A percentile compares a stretch with the other conserved stretches of the same genome.
These are phyloP conservation scores for Citrullus mucosospermus DNA, from an alignment of 306 rosid genomes.

Conservation along the genomic window DNA sequence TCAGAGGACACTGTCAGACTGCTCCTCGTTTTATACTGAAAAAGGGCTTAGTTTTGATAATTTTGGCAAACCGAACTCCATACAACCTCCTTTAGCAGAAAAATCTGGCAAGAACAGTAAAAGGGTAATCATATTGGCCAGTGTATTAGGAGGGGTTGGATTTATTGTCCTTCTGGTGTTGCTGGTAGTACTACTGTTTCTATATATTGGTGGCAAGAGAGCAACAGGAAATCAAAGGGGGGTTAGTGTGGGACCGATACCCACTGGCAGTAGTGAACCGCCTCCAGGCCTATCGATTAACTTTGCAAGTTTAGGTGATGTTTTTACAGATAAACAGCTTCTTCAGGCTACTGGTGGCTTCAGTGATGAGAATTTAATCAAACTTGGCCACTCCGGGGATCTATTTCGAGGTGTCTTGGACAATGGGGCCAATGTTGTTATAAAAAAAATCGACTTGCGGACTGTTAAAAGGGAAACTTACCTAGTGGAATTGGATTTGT, in stretches of 20 bases:
- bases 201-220: constrained; percentile 27
- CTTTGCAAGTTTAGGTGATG: constrained; percentile 52
- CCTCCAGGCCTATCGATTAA: constrained; percentile 33
- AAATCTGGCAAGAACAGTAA: constrained; percentile 38
- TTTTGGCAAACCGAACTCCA: constrained; percentile 41
- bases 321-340: constrained; percentile 66
- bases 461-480: constrained; percentile 45
- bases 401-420: constrained; percentile 66
- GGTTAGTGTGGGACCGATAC: constrained; percentile 44
- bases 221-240: constrained; percentile 37
- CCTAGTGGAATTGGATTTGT: constrained; percentile 60
- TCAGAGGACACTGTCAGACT: constrained; percentile 44
- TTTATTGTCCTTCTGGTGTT: constrained; percentile 34
- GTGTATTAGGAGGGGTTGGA: constrained; percentile 62
- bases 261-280: constrained; percentile 34
- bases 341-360: constrained; percentile 73
- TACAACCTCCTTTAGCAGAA: constrained; percentile 16
- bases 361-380: constrained; percentile 49
- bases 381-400: constrained; percentile 77
- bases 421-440: constrained; percentile 49
- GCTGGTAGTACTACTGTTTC: constrained; percentile 17
- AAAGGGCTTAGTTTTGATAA: constrained; percentile 52
- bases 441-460: constrained; percentile 52
- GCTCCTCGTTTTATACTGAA: constrained; percentile 52
- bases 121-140: constrained; percentile 44